Conservation (phyloP, 2,329 filamentous ascomycete genomes). For the Talaromyces pinophilus region DNA sequence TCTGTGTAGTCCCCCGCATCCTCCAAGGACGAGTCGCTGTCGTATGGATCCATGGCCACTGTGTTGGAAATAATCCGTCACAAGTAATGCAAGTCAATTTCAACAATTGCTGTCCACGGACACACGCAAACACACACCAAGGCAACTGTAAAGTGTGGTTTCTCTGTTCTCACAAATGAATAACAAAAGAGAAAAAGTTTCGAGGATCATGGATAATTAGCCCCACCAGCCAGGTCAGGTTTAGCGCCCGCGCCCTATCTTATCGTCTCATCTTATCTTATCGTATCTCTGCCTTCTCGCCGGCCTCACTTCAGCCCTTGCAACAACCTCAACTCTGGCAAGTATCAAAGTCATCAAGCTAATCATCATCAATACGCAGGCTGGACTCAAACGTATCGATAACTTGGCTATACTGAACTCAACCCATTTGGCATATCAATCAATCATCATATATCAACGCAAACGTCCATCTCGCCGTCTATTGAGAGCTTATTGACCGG, state of each 20-base stretch:
- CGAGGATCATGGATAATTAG: neutral
- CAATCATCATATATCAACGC: neutral
- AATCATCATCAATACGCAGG: neutral
- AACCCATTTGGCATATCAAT: neutral
- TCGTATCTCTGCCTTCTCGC: neutral
- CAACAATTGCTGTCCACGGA: neutral
- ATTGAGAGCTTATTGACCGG: slow-evolving; percentile 19
- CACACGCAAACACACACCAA: neutral
- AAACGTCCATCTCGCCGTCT: neutral
- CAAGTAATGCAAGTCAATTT: neutral
- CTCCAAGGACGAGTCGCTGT: slow-evolving; percentile 78
- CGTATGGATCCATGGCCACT: slow-evolving; percentile 69
- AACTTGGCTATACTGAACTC: too few species aligned
- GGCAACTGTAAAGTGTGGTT: neutral
- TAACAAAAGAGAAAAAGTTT: slow-evolving; percentile 9
- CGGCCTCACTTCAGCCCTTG: neutral
- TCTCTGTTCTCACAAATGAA: neutral
- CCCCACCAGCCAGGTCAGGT: slow-evolving; percentile 5
- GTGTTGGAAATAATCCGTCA: neutral
- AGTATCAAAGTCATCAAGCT: neutral
- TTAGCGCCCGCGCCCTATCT: neutral
- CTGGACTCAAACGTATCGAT: neutral
- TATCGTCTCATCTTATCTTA: neutral
- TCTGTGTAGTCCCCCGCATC: slow-evolving; percentile 57
- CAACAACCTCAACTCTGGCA: slow-evolving; percentile 5